Base-by-base conservation (phyloP, 345 rosid genomes). In the Populus tremula region DNA sequence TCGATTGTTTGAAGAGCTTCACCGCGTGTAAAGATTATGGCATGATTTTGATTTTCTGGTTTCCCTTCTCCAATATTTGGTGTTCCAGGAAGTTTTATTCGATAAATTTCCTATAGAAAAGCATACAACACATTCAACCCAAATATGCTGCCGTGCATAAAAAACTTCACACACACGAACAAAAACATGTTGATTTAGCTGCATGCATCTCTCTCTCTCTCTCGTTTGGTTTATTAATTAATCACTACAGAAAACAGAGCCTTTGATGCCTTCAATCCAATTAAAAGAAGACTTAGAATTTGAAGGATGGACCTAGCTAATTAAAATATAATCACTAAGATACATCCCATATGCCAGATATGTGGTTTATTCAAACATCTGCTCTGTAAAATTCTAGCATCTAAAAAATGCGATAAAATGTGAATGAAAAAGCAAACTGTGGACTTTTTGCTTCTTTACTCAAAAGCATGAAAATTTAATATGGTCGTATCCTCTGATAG, bases 61-160 rank as follows among this genome's bases (percentile, higher is more conserved):
- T 94, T 94, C 69, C 98, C 98, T 86, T 94, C 97, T 81, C 98
- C 98, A 17, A 94, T 93, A 81, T 85, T 94, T 76, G 97, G 98
- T 65, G 90, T 80, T 56, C 98, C 97, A 81, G 98, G 98, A 82
- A 94, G 97, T 87, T 93, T 91, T 81, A 94, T 84, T 35, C 98
- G 89, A 83, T 94, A 94, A 56, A 94, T 88, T 85, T 90, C 97
- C 97, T 94, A 74, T 23, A 73, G 70, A 76, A 43, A 76, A 56
- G 23, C 66, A 25, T 69, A 73, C 29, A 71, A 72, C 13, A 53
- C 53, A 59, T 31, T 27, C 61, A 50, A 33, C 54, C 47, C 76
- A 64, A 36, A 71, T 35, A 66, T 56, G 47, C 64, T 36, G 25
- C 3, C 31, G 23, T 36, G 47, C 47, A 70, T 47, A 63, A 12